phyloP scores from a whole-genome alignment of 768 basidiomycete genomes.

The Tephrocybe sp. region DNA sequence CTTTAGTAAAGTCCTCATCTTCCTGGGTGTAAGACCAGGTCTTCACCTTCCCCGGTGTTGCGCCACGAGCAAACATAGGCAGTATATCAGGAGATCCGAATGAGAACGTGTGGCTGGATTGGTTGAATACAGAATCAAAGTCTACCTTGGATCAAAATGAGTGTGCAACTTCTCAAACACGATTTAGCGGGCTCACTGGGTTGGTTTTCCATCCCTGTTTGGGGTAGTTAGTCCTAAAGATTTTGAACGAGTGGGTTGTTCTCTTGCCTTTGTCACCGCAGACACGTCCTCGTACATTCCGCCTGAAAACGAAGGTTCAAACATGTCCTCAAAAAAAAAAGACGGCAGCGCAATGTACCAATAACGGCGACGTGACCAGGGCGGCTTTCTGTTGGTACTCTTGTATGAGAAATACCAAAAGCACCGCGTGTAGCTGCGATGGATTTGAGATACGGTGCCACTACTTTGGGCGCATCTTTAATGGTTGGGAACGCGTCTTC shows the following conservation, averaged over 20 bases:
- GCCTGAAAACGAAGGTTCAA: conserved; percentile 32
- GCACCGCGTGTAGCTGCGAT: conserved; percentile 68
- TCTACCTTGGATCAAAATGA: conserved; percentile 46
- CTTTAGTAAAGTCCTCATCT: conserved; percentile 87
- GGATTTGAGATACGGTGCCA: conserved; percentile 74
- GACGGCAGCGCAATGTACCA: conserved; percentile 43
- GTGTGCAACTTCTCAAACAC: conserved; percentile 16
- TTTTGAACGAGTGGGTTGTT: neutral
- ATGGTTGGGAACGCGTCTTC: conserved; percentile 58
- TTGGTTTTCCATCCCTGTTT: conserved; percentile 83
- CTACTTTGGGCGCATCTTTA: conserved; percentile 50
- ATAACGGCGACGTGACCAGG: conserved; percentile 91
- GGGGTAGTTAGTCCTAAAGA: no score
- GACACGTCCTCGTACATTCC: conserved; percentile 93
- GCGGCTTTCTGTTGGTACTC: conserved; percentile 84
- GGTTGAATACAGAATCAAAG: conserved; percentile 89
- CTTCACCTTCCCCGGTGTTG: conserved; percentile 64
- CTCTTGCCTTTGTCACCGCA: conserved; percentile 76
- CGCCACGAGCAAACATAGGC: conserved; percentile 83
- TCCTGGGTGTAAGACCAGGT: conserved; percentile 78
- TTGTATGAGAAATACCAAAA: conserved; percentile 83
- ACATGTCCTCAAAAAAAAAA: neutral
- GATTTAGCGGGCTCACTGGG: conserved; percentile 47
- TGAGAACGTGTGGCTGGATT: conserved; percentile 72
- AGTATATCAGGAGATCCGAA: conserved; percentile 90